These are phyloP conservation scores for Lactarius psammicola DNA, from an alignment of 768 basidiomycete species.

Conservation along the genomic window DNA sequence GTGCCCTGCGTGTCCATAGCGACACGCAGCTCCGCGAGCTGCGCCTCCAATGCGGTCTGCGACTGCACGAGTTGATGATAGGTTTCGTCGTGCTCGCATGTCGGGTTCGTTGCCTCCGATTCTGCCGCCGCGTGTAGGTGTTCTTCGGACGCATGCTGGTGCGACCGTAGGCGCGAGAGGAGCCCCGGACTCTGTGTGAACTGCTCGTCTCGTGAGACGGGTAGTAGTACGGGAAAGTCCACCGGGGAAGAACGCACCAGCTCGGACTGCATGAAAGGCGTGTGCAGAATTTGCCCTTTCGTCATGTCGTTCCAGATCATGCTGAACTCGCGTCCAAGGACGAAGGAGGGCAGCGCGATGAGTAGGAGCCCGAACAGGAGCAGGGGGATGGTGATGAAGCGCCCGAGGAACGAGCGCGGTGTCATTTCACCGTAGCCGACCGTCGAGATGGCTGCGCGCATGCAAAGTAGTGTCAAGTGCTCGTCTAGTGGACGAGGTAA, in stretches of 20 bases:
- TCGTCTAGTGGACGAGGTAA: neutral
- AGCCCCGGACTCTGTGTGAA: conserved; percentile 5
- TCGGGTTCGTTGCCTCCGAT: neutral
- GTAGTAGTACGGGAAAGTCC: neutral
- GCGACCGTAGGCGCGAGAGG: conserved; percentile 5
- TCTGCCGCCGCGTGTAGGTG: neutral
- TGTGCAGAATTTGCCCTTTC: conserved; percentile 21
- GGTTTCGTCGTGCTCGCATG: conserved; percentile 42
- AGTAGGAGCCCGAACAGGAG: conserved; percentile 84
- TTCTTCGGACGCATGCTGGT: neutral
- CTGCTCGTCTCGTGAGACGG: neutral
- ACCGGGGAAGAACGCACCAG: conserved; percentile 1
- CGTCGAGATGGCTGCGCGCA: conserved; percentile 73
- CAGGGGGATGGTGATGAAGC: conserved; percentile 80
- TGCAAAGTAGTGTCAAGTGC: neutral
- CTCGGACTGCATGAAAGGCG: conserved; percentile 6
- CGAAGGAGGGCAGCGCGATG: conserved; percentile 89
- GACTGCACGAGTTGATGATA: conserved; percentile 65
- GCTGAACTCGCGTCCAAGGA: conserved; percentile 89
- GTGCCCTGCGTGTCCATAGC: conserved; percentile 60
- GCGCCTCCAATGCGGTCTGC: conserved; percentile 61
- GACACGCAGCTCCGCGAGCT: conserved; percentile 56
- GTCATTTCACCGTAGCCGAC: conserved; percentile 93
- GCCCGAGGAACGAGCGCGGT: conserved; percentile 83
- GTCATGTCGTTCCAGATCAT: conserved; percentile 86